phyloP scores from a whole-genome alignment of 805 yeast genomes.

The Maudiozyma barnettii region DNA sequence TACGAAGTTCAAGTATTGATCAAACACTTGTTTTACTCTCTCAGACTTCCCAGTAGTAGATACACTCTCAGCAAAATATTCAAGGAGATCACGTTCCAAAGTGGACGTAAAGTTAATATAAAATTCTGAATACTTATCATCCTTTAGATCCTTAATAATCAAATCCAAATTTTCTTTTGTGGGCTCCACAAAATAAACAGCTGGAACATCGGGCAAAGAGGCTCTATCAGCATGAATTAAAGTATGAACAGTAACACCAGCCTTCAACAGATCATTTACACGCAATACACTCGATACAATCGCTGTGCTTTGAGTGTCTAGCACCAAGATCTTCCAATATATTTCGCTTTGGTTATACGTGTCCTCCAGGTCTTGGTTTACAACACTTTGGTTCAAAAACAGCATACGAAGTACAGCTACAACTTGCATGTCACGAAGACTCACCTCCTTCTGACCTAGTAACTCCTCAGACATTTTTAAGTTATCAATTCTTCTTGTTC shows the following conservation, averaged over 20 bases:
- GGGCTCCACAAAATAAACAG: slow-evolving; percentile 83
- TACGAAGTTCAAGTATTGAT: slow-evolving; percentile 84
- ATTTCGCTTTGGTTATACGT: slow-evolving; percentile 55
- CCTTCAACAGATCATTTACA: slow-evolving; percentile 79
- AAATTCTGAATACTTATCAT: slow-evolving; percentile 66
- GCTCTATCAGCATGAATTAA: slow-evolving; percentile 62
- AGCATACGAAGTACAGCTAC: slow-evolving; percentile 68
- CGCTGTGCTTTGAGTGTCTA: slow-evolving; percentile 74
- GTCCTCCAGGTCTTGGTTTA: slow-evolving; percentile 41
- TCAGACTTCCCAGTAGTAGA: slow-evolving; percentile 61
- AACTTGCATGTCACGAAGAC: slow-evolving; percentile 37
- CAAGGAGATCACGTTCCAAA: slow-evolving; percentile 67
- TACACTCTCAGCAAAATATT: slow-evolving; percentile 78
- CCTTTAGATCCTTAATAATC: slow-evolving; percentile 63
- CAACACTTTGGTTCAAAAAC: slow-evolving; percentile 59
- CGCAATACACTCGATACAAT: slow-evolving; percentile 86
- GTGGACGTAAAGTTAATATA: slow-evolving; percentile 83
- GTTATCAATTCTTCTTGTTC: not conserved
- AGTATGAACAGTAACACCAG: slow-evolving; percentile 88
- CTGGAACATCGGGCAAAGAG: slow-evolving; percentile 92
- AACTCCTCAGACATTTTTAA: not conserved
- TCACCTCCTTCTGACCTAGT: slow-evolving; percentile 3
- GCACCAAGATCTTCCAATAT: slow-evolving; percentile 82
- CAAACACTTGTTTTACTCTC: slow-evolving; percentile 79
- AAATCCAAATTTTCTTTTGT: slow-evolving; percentile 61